Evolutionary conservation across 495 filamentous ascomycete species (phyloP), one percentile per base, ranked within the genome.

Genomic region (Aspergillus haitiensis): DNA sequence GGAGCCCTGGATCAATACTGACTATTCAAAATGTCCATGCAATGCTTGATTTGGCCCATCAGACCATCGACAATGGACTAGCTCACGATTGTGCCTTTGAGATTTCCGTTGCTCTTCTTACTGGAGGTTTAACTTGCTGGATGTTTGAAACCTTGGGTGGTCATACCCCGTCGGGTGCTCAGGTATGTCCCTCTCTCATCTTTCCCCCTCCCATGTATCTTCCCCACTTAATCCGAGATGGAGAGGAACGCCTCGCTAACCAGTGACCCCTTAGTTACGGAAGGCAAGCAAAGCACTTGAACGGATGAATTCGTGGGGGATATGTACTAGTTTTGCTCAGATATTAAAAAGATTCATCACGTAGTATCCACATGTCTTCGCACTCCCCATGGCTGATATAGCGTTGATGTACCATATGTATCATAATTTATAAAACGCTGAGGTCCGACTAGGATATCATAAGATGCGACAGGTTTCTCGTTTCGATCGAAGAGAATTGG

Each of bases 61-160:
- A 18, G 21, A 52, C 35, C 5, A 52, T 52, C 2, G 11, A 52
- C 9, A 6, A 9, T 15, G 50, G 32, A 36, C 7, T n/a, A 35
- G 50, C 16, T 5, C 50, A 36, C 1, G 31, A 37, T n/a, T 52
- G 50, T 15, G 50, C 31, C 2, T 52, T 52, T 16, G 50, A 52
- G 18, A 15, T 52, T n/a, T 33, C 50, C 5, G 50, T 52, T 10
- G 31, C 50, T 34, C n/a, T 52, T 5, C 35, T 52, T 34, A 52
- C 50, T 5, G 50, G 50, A 10, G 50, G 50, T 7, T 15, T 52
- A 5, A 52, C 33, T 13, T 52, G 50, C 12, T 52, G 50, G 50
- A 52, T 52, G 50, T 52, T 36, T 52, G 50, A 32, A 16, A 52
- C 35, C n/a, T 16, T 52, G 8, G 39, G 39, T 12, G 39, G 39